Evolutionary conservation across 768 basidiomycete species (phyloP).

Genomic region (Crepidotus variabilis): DNA sequence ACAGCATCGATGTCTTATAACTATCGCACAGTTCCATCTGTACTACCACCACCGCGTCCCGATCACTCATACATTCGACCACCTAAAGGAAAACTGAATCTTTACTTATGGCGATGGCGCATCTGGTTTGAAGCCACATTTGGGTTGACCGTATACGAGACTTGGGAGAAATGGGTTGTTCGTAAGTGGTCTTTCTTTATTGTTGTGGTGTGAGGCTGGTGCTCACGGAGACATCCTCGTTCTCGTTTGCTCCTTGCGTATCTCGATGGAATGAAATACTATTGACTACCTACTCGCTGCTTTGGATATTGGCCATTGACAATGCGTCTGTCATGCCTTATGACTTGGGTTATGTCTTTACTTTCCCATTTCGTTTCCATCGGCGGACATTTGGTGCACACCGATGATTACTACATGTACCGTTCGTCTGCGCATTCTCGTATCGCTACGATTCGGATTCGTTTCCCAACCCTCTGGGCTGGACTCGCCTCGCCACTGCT

Average conservation of each 20-base stretch:
- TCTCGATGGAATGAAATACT: background rate
- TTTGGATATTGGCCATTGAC: no score
- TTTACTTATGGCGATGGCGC: constrained; percentile 46
- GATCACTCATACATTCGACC: constrained; percentile 4
- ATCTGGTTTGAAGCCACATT: constrained; percentile 58
- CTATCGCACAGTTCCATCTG: background rate
- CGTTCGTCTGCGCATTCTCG: no score
- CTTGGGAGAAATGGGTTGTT: constrained; percentile 65
- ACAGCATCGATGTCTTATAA: background rate
- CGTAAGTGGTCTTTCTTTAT: constrained; percentile 33
- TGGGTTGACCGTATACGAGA: constrained; percentile 56
- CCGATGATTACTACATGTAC: no score
- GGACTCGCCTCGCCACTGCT: no score
- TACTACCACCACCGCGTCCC: constrained; percentile 1
- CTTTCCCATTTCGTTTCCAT: no score
- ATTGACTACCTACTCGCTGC: no score
- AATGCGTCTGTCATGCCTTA: no score
- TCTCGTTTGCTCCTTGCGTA: background rate
- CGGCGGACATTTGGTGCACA: no score
- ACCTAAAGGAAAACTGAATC: constrained; percentile 18
- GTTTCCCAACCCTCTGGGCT: no score
- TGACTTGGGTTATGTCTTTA: no score
- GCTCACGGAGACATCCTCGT: background rate
- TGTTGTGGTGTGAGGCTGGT: background rate
- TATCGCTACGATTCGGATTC: no score